Conservation (phyloP, 257 asterid genomes). For the Rehmannia glutinosa region DNA sequence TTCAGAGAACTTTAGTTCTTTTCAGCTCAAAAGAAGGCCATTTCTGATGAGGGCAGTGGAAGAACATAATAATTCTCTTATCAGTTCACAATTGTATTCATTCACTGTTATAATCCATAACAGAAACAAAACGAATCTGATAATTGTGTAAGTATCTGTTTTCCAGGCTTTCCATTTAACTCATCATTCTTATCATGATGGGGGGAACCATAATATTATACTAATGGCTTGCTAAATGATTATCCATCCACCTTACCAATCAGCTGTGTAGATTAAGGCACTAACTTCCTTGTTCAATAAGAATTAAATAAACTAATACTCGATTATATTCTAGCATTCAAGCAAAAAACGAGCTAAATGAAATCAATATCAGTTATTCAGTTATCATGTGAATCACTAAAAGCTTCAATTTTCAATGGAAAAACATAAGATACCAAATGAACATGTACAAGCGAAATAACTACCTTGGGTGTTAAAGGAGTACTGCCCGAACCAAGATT, state of each 20-base stretch:
- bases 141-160: too few relatives aligned
- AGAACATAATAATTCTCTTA: too few relatives aligned
- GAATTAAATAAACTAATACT: neutral
- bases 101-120: too few relatives aligned
- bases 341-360: neutral
- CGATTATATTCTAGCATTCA: neutral
- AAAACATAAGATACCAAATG: slow-evolving; percentile 8
- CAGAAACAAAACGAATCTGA: too few relatives aligned
- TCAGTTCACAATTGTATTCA: too few relatives aligned
- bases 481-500: slow-evolving; percentile 89
- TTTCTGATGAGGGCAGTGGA: too few relatives aligned
- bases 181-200: neutral
- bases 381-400: neutral
- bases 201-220: neutral
- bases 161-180: neutral
- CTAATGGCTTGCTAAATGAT: neutral
- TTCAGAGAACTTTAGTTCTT: too few relatives aligned
- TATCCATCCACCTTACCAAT: too few relatives aligned
- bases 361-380: slow-evolving; percentile 11
- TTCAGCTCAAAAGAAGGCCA: too few relatives aligned
- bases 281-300: neutral
- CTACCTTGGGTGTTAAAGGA: slow-evolving; percentile 85
- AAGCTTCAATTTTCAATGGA: neutral
- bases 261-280: neutral
- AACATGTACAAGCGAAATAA: slow-evolving; percentile 12